Conservation (phyloP, 306 rosid species). For the Cucurbita argyrosperma region DNA sequence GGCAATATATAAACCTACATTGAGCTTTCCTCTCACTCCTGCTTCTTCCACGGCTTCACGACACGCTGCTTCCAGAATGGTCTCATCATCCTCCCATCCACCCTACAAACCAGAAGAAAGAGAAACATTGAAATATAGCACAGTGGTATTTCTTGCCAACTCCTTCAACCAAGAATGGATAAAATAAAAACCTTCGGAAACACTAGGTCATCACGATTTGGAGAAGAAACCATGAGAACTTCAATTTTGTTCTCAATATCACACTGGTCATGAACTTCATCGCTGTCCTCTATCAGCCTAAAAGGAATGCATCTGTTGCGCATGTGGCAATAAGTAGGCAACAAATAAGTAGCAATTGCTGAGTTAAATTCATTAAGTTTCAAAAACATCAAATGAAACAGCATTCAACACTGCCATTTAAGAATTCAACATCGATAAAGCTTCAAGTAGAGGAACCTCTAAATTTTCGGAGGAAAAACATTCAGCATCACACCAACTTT, state of each 20-base stretch:
- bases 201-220: constrained; percentile 65
- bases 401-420: background rate
- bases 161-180: background rate
- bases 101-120: constrained; percentile 34
- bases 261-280: constrained; percentile 9
- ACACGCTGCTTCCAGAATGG: constrained; percentile 60
- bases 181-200: constrained; percentile 56
- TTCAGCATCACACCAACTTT: background rate
- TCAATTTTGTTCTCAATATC: constrained; percentile 28
- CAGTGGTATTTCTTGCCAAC: background rate
- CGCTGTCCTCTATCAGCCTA: constrained; percentile 31
- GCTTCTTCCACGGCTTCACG: constrained; percentile 90
- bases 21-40: constrained; percentile 64
- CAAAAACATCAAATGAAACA: background rate
- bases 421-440: background rate
- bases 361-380: constrained; percentile 2
- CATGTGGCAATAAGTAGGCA: background rate
- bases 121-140: background rate
- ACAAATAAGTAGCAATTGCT: background rate
- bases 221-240: constrained; percentile 86
- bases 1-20: constrained; percentile 28
- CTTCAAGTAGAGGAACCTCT: background rate
- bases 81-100: constrained; percentile 95
- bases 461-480: background rate
- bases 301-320: constrained; percentile 69